These are phyloP conservation scores for Calonectria multiphialidica DNA, from an alignment of 2,329 filamentous ascomycete genomes.

Conservation along the genomic window DNA sequence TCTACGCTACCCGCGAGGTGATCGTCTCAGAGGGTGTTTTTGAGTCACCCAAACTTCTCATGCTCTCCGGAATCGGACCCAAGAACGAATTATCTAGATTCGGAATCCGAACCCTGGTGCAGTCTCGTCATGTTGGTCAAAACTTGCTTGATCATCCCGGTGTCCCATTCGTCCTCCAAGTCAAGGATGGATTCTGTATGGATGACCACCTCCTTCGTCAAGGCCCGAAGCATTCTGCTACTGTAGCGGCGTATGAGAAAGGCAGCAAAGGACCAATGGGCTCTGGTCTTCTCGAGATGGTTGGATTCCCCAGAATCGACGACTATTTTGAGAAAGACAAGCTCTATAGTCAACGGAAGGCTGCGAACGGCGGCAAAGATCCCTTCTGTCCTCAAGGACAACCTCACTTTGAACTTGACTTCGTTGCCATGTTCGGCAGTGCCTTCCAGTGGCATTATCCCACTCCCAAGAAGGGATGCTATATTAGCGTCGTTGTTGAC, in stretches of 20 bases:
- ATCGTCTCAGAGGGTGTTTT: constrained; percentile 67
- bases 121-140: constrained; percentile 72
- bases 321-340: constrained; percentile 58
- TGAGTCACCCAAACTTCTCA: constrained; percentile 74
- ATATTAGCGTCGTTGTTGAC: constrained; percentile 67
- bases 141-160: constrained; percentile 74
- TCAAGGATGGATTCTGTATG: constrained; percentile 45
- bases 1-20: constrained; percentile 63
- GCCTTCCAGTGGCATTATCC: constrained; percentile 63
- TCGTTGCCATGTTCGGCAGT: constrained; percentile 68
- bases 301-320: constrained; percentile 69
- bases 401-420: constrained; percentile 73
- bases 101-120: constrained; percentile 64
- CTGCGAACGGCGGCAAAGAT: constrained; percentile 58
- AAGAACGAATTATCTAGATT: constrained; percentile 62
- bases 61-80: constrained; percentile 74
- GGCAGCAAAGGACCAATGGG: constrained; percentile 54
- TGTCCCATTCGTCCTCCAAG: constrained; percentile 56
- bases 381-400: constrained; percentile 69
- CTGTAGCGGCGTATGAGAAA: constrained; percentile 48
- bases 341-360: constrained; percentile 60
- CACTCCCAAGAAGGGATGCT: constrained; percentile 56
- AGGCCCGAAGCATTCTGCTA: constrained; percentile 26
- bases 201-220: constrained; percentile 52
- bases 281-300: constrained; percentile 60